These are phyloP conservation scores for Cryphonectria nitschkei DNA, from an alignment of 2,329 filamentous ascomycete species.

Conservation along the genomic window DNA sequence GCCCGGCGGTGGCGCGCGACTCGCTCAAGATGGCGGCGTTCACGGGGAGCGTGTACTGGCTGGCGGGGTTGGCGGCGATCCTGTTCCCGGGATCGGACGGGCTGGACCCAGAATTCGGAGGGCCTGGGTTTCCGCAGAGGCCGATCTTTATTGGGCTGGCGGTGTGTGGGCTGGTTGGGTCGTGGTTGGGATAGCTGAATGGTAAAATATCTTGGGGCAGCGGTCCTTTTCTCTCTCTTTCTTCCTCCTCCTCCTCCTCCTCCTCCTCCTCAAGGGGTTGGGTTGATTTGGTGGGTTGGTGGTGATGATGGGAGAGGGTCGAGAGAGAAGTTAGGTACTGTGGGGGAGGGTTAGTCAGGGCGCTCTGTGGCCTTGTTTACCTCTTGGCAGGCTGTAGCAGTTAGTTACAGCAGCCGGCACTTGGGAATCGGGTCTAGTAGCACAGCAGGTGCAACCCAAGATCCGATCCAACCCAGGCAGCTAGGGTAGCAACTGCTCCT, in stretches of 20 bases:
- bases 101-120: slow-evolving; percentile 48
- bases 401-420: too few relatives aligned
- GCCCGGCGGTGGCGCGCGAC: slow-evolving; percentile 36
- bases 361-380: too few relatives aligned
- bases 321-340: too few relatives aligned
- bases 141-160: slow-evolving; percentile 38
- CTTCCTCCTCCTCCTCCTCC: too few relatives aligned
- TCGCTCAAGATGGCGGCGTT: slow-evolving; percentile 41
- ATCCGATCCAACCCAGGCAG: too few relatives aligned
- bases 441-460: too few relatives aligned
- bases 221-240: background rate
- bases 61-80: slow-evolving; percentile 42
- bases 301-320: too few relatives aligned
- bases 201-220: background rate
- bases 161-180: slow-evolving; percentile 32
- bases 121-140: slow-evolving; percentile 47
- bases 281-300: background rate
- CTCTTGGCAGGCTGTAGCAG: too few relatives aligned
- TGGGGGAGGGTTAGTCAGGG: too few relatives aligned
- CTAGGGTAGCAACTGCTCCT: too few relatives aligned
- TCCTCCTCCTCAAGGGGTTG: background rate
- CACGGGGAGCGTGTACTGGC: slow-evolving; percentile 47
- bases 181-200: slow-evolving; percentile 20
- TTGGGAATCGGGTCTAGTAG: too few relatives aligned
- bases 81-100: slow-evolving; percentile 45